Conservation (phyloP, 805 yeast genomes). For the Cyberlindnera mrakii region DNA sequence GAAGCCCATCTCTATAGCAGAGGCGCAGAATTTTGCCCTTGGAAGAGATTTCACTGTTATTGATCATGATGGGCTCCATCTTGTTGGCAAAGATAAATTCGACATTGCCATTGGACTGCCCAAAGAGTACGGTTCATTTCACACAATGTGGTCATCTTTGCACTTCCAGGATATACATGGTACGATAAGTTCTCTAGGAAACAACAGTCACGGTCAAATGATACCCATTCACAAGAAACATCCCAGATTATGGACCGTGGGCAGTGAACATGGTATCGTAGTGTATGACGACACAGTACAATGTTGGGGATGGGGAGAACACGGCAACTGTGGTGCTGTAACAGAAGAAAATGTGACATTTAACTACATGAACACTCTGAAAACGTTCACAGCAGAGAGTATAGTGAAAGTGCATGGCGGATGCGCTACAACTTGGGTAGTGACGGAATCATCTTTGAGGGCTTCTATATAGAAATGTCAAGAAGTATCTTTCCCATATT, state of each 20-base stretch:
- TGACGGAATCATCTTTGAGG: conserved; percentile 13
- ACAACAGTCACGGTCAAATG: conserved; percentile 70
- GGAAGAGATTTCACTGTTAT: conserved; percentile 57
- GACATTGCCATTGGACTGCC: conserved; percentile 6
- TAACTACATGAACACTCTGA: conserved; percentile 30
- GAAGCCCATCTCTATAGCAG: conserved; percentile 7
- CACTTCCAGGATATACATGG: conserved; percentile 36
- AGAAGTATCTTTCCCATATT: conserved; percentile 75
- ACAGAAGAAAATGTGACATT: conserved; percentile 7
- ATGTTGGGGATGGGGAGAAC: conserved; percentile 99
- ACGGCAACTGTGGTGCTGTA: conserved; percentile 79
- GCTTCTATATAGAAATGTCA: conserved; percentile 38
- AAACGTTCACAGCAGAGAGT: conserved; percentile 21
- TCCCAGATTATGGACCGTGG: conserved; percentile 36
- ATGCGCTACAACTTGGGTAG: conserved; percentile 65
- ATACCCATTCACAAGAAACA: conserved; percentile 20
- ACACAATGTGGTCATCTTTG: conserved; percentile 76
- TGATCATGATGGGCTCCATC: conserved; percentile 17
- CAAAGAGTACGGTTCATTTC: conserved; percentile 20
- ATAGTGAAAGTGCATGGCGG: conserved; percentile 46
- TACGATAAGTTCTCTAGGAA: conserved; percentile 54
- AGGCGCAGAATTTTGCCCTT: conserved; percentile 20
- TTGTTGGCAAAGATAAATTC: conserved; percentile 33
- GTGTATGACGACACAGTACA: conserved; percentile 29
- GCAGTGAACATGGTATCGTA: conserved; percentile 84